Conservation (phyloP, 345 rosid species). For the Salix koriyanagi region DNA sequence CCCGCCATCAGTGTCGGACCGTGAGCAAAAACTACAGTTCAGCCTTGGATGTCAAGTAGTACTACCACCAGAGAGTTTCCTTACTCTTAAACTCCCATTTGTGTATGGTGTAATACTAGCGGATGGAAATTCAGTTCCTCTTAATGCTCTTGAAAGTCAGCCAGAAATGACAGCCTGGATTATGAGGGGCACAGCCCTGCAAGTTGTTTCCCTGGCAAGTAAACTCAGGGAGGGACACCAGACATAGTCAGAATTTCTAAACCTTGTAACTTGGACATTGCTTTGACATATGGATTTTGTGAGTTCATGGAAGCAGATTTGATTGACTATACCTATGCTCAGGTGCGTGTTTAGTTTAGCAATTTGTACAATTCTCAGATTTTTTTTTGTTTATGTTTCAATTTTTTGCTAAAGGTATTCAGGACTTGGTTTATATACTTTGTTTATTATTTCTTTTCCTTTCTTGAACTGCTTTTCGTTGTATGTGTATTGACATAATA, state of each 20-base stretch:
- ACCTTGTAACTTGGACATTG: conserved; percentile 16
- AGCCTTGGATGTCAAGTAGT: conserved; percentile 61
- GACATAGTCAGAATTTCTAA: conserved; percentile 20
- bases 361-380: neutral
- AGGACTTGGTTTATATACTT: neutral
- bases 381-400: neutral
- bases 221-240: conserved; percentile 22
- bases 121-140: conserved; percentile 48
- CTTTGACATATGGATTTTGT: conserved; percentile 10
- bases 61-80: conserved; percentile 82
- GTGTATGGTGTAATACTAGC: conserved; percentile 64
- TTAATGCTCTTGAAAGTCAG: conserved; percentile 54
- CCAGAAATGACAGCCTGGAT: conserved; percentile 83
- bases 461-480: neutral
- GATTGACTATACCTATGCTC: neutral
- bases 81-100: conserved; percentile 68
- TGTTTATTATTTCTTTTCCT: neutral
- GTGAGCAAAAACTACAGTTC: conserved; percentile 53
- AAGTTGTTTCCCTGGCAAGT: conserved; percentile 53
- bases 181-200: conserved; percentile 53
- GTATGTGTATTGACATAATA: neutral
- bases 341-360: conserved; percentile 22
- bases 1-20: conserved; percentile 41
- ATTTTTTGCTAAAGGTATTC: neutral
- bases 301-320: conserved; percentile 24